Evolutionary conservation across 2,329 filamentous ascomycete species (phyloP).

Genomic region (Diaporthe destruens): DNA sequence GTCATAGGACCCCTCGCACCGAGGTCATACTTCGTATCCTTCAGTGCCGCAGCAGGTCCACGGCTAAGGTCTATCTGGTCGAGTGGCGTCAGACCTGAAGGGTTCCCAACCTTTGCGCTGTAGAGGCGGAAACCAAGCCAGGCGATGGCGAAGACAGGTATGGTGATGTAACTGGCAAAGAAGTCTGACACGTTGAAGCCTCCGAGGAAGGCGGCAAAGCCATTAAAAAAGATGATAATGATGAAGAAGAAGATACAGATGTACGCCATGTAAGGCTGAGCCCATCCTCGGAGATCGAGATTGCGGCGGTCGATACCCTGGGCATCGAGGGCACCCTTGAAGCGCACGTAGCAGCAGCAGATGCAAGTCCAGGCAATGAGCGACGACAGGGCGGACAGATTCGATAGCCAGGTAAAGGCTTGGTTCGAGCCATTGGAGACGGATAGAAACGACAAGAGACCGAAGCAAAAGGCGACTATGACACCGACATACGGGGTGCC

Average conservation of each 20-base stretch:
- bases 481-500: conserved; percentile 65
- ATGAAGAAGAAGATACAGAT: conserved; percentile 58
- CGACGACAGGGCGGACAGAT: conserved; percentile 60
- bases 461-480: conserved; percentile 56
- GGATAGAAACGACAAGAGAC: conserved; percentile 62
- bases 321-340: conserved; percentile 52
- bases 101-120: conserved; percentile 26
- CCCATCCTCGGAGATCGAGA: conserved; percentile 47
- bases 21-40: conserved; percentile 38
- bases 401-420: conserved; percentile 69
- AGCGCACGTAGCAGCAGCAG: conserved; percentile 49
- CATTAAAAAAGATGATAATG: conserved; percentile 59
- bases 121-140: conserved; percentile 53
- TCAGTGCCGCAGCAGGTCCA: conserved; percentile 35
- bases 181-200: conserved; percentile 54
- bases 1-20: conserved; percentile 28
- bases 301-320: conserved; percentile 54
- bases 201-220: conserved; percentile 59
- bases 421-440: conserved; percentile 57
- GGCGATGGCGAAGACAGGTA: conserved; percentile 49
- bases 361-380: conserved; percentile 52
- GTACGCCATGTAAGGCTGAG: conserved; percentile 56
- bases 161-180: conserved; percentile 54
- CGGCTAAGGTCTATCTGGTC: conserved; percentile 40
- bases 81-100: conserved; percentile 29